phyloP scores from a whole-genome alignment of 495 filamentous ascomycete genomes.

The Penicillium egyptiacum region DNA sequence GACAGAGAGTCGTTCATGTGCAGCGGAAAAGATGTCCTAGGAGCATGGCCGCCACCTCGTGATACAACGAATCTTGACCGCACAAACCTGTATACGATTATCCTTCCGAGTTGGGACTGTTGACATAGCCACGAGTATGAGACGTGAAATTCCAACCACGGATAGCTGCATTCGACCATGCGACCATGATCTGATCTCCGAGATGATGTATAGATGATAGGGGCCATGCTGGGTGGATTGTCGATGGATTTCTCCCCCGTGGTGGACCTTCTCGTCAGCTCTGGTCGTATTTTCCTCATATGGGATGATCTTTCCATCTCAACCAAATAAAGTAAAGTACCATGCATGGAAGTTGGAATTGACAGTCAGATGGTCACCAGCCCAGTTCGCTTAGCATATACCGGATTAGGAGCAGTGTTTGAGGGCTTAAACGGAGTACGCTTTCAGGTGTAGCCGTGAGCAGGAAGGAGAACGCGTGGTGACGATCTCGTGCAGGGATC shows the following conservation, averaged over 20 bases:
- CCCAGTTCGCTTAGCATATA: conserved; percentile 6
- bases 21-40: conserved; percentile 24
- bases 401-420: not conserved
- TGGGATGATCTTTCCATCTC: conserved; percentile 17
- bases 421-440: not conserved
- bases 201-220: conserved; percentile 9
- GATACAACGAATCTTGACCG: conserved; percentile 10
- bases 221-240: not conserved
- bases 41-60: conserved; percentile 31
- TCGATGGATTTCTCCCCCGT: conserved; percentile 3
- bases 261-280: conserved; percentile 2
- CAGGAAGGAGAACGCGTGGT: not conserved
- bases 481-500: conserved; percentile 7
- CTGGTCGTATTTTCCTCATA: conserved; percentile 6
- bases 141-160: conserved; percentile 27
- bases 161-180: conserved; percentile 26
- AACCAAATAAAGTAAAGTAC: conserved; percentile 9
- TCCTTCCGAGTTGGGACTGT: not conserved
- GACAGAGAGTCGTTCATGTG: conserved; percentile 16
- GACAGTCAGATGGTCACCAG: conserved; percentile 19
- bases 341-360: conserved; percentile 9
- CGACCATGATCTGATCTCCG: conserved; percentile 24
- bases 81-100: not conserved
- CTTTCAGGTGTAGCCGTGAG: not conserved
- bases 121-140: not conserved